These are phyloP conservation scores for Myxozyma vanderwaltii DNA, from an alignment of 805 yeast genomes.

Conservation along the genomic window DNA sequence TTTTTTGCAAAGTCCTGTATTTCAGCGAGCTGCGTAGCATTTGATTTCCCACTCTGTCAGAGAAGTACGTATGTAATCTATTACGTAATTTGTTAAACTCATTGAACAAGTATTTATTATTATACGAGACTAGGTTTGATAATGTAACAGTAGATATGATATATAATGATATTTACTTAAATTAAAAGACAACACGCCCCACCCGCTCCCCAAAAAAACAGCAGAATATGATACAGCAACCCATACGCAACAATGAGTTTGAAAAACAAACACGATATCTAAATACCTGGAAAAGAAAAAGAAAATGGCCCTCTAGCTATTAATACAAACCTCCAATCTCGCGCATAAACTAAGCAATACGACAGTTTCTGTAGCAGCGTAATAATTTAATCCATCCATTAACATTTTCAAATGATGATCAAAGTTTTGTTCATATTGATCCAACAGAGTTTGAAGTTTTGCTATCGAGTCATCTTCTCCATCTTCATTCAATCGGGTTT, in stretches of 20 bases:
- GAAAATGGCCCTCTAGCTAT: background rate
- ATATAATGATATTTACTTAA: background rate
- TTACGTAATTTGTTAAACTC: too few species aligned
- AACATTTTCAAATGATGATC: constrained; percentile 48
- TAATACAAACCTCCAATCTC: constrained; percentile 40
- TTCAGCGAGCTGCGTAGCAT: background rate
- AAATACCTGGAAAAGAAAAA: too few species aligned
- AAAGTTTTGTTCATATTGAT: constrained; percentile 44
- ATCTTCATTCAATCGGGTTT: constrained; percentile 38
- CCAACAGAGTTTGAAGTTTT: constrained; percentile 38
- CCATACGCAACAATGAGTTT: too few species aligned
- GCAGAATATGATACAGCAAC: too few species aligned
- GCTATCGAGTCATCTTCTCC: constrained; percentile 45
- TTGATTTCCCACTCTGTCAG: too few species aligned
- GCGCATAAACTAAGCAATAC: constrained; percentile 48
- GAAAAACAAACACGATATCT: too few species aligned
- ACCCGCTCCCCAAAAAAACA: too few species aligned
- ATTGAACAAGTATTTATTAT: too few species aligned
- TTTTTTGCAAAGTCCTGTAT: background rate
- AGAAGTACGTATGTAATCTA: too few species aligned
- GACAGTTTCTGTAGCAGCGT: constrained; percentile 51
- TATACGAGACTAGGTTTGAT: too few species aligned
- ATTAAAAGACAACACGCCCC: too few species aligned
- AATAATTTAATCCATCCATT: constrained; percentile 46
- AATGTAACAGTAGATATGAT: background rate